Evolutionary conservation across 106 monocot genomes (phyloP), one percentile per base, ranked within the genome.

Genomic region (Chionographis japonica): DNA sequence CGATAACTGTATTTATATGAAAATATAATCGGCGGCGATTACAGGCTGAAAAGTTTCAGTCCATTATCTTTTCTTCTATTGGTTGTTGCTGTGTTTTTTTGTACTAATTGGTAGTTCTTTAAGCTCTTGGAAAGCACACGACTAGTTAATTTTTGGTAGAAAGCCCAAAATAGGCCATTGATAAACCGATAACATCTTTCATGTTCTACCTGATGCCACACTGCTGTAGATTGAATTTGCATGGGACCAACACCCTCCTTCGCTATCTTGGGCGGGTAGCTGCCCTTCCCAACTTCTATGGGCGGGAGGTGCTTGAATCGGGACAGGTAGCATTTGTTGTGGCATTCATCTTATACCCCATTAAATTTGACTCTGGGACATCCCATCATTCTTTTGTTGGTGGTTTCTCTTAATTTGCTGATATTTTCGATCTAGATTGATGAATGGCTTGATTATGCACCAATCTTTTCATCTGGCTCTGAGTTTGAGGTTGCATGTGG

Each of bases 401-500:
- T 17, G 35, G 16, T 46, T 36, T 53, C 58, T 53, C n/a, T 35
- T 60, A 56, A 37, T 59, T 4, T 4, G 14, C 54, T 53, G 12
- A 62, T 64, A 12, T 35, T 53, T 68, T 56, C 55, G 4, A 3
- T 84, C 10, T 73, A 98, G 97, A 83, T 98, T 79, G 87, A 90
- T 65, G 74, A 89, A 58, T 92, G 84, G 97, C 76, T 98, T 4
- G 92, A 92, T 17, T 87, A 83, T 75, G 73, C 79, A 10, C 4
- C 71, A 13, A 68, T 74, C 19, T 76, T 89, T 10, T 79, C 82
- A 49, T 74, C 60, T 55, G 89, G 89, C 14, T 59, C 85, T 15
- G 79, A 89, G 52, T 89, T 89, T 74, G 89, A 92, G 76, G 38
- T 53, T 76, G 97, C 97, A 16, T 97, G 97, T 62, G 63, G 65